Conservation (phyloP, 202 grass and related monocot genomes). For the Eragrostis tef region DNA sequence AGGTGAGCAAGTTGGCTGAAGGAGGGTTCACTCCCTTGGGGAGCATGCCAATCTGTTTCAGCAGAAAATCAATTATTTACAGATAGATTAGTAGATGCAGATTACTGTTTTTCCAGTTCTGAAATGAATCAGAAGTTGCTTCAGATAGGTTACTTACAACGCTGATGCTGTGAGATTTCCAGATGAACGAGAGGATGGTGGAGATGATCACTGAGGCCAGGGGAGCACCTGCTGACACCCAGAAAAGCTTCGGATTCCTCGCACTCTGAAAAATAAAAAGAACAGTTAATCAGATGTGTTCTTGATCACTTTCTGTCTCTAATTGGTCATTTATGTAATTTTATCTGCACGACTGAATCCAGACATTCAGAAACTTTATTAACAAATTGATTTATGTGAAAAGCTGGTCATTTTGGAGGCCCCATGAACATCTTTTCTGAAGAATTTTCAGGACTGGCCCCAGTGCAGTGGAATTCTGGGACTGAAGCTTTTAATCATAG, state of each 20-base stretch:
- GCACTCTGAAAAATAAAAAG: constrained; percentile 56
- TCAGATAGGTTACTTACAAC: constrained; percentile 57
- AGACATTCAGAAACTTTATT: not conserved
- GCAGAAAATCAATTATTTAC: not conserved
- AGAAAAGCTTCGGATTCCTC: constrained; percentile 86
- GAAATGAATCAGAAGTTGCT: not conserved
- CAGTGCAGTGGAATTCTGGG: constrained; percentile 26
- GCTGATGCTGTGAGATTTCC: constrained; percentile 79
- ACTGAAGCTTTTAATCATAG: not conserved
- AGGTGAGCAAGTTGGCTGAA: constrained; percentile 83
- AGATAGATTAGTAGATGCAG: constrained; percentile 3
- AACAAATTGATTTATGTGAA: not conserved
- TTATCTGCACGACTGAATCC: not conserved
- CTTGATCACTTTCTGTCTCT: constrained; percentile 1
- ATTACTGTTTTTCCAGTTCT: not conserved
- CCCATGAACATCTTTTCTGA: constrained; percentile 11
- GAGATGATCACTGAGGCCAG: constrained; percentile 83
- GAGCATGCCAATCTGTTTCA: constrained; percentile 74
- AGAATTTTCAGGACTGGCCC: constrained; percentile 2
- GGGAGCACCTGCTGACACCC: constrained; percentile 88
- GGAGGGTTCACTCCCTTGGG: constrained; percentile 87
- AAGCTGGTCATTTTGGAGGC: constrained; percentile 8
- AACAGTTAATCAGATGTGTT: not conserved
- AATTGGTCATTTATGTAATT: not conserved
- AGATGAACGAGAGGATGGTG: constrained; percentile 73